These are phyloP conservation scores for Acanthamoeba castellanii DNA, from an alignment of 208 protist species.

Conservation along the genomic window DNA sequence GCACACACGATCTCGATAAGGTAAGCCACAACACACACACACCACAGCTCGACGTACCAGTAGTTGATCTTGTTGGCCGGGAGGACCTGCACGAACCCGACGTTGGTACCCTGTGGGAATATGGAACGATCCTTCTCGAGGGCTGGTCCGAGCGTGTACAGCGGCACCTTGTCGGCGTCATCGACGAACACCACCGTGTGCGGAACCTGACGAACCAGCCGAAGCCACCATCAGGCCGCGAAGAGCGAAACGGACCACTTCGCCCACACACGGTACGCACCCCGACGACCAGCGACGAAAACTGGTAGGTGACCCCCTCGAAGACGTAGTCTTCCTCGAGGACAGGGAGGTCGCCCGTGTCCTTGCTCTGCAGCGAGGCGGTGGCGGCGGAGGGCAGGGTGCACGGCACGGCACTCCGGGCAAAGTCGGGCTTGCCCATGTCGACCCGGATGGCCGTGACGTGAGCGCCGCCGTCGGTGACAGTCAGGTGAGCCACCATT, in stretches of 20 bases:
- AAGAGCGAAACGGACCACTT: too few relatives aligned
- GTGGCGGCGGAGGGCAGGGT: background rate
- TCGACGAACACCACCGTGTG: conserved; percentile 27
- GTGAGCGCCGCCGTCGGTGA: background rate
- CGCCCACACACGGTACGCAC: background rate
- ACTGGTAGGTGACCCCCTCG: background rate
- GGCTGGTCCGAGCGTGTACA: background rate
- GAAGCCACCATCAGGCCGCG: too few relatives aligned
- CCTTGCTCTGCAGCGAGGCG: background rate
- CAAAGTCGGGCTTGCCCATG: conserved; percentile 3
- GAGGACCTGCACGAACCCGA: conserved; percentile 23
- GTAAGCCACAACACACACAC: background rate
- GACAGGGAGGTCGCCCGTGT: background rate
- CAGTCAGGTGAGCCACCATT: background rate
- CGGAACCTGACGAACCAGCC: background rate
- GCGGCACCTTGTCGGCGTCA: background rate
- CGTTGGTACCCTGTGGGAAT: conserved; percentile 14
- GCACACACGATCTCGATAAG: background rate
- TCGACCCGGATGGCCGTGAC: background rate
- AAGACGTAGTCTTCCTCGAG: background rate
- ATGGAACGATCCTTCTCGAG: conserved; percentile 6
- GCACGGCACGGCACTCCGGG: background rate
- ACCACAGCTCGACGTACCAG: background rate
- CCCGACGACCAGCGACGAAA: conserved; percentile 2
- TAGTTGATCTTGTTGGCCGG: background rate